phyloP scores from a whole-genome alignment of 169 alveolate genomes.

The Eimeria maxima region DNA sequence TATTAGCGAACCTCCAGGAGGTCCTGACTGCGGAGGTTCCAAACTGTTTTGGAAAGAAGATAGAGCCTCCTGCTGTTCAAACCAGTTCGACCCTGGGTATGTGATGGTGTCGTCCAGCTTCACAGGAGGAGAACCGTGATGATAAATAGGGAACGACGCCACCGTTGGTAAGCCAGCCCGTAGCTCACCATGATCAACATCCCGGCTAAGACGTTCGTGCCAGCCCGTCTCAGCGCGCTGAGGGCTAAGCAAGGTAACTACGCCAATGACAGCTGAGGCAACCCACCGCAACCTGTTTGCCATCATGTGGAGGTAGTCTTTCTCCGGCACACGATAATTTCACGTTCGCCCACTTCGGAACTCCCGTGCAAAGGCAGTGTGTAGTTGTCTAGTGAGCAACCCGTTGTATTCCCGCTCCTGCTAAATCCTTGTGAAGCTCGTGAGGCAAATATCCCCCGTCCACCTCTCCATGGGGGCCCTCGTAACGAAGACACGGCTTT shows the following conservation, averaged over 20 bases:
- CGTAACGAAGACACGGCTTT: not conserved
- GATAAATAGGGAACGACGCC: not conserved
- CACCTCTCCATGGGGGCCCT: not conserved
- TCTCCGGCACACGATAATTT: not conserved
- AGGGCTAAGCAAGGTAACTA: not conserved
- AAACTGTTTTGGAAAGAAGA: not conserved
- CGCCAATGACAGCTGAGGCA: not conserved
- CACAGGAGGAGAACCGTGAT: not conserved
- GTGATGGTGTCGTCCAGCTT: not conserved
- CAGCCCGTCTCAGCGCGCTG: not conserved
- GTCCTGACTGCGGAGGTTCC: not conserved
- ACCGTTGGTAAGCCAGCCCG: not conserved
- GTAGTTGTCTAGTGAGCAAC: not conserved
- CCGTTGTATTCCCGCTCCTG: not conserved
- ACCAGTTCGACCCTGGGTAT: not conserved
- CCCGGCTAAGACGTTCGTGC: not conserved
- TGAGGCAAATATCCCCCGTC: not conserved
- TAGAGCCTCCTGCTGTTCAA: not conserved
- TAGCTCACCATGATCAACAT: not conserved
- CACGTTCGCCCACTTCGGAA: not conserved
- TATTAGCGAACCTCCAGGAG: slow-evolving; percentile 6
- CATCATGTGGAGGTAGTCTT: not conserved
- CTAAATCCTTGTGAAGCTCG: not conserved
- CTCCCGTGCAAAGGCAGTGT: not conserved
- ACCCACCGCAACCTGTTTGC: not conserved